phyloP scores from a whole-genome alignment of 139 green algal species.

The Deuterostichococcus epilithicus region DNA sequence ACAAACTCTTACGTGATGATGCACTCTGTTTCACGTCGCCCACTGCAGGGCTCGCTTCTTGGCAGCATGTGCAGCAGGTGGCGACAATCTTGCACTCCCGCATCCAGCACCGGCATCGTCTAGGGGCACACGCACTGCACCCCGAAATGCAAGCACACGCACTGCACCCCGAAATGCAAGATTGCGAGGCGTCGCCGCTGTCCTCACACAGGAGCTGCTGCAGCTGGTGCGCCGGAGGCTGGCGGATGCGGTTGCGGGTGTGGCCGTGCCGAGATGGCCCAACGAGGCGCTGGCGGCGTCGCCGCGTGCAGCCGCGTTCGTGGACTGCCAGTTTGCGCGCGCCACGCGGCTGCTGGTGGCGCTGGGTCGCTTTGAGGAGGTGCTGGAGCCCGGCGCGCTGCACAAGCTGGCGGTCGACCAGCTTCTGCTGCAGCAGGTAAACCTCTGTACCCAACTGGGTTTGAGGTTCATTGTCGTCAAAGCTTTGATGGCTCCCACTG shows the following conservation, averaged over 20 bases:
- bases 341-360: slow-evolving; percentile 47
- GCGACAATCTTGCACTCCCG: neutral
- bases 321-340: slow-evolving; percentile 51
- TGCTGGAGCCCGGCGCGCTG: slow-evolving; percentile 42
- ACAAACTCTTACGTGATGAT: neutral
- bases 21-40: neutral
- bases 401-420: slow-evolving; percentile 36
- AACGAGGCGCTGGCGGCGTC: slow-evolving; percentile 33
- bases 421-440: slow-evolving; percentile 23
- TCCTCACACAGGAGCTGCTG: slow-evolving; percentile 11
- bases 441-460: too few species aligned
- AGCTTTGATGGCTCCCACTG: too few species aligned
- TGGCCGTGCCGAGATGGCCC: slow-evolving; percentile 53
- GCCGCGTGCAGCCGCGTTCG: slow-evolving; percentile 33
- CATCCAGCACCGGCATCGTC: neutral
- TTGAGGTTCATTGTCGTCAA: too few species aligned
- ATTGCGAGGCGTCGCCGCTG: neutral
- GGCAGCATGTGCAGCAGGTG: neutral
- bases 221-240: slow-evolving; percentile 11
- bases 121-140: neutral
- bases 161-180: neutral
- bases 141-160: neutral
- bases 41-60: neutral
- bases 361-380: slow-evolving; percentile 46
- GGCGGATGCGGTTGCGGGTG: slow-evolving; percentile 29